phyloP scores from a whole-genome alignment of 106 monocot genomes.

The Acorus calamus region DNA sequence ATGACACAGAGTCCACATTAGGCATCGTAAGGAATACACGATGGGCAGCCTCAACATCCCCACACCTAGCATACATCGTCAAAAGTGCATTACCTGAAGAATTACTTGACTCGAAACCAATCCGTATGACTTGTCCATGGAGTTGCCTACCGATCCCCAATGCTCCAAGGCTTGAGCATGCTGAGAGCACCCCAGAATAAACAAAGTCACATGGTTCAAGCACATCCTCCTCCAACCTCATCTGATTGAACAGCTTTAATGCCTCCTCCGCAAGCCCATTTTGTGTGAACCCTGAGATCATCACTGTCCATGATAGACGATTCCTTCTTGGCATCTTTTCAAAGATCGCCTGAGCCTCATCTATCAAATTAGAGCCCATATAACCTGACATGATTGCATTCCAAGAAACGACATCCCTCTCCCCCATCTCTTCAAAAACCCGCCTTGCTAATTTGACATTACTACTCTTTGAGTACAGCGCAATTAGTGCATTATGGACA shows the following conservation, averaged over 20 bases:
- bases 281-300: constrained; percentile 70
- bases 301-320: constrained; percentile 73
- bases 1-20: constrained; percentile 61
- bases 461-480: constrained; percentile 55
- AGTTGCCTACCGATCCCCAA: constrained; percentile 56
- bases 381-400: constrained; percentile 83
- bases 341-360: constrained; percentile 47
- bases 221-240: constrained; percentile 53
- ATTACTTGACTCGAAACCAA: constrained; percentile 67
- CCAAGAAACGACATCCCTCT: constrained; percentile 83
- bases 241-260: constrained; percentile 47
- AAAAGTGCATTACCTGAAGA: constrained; percentile 58
- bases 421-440: constrained; percentile 47
- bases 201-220: constrained; percentile 67
- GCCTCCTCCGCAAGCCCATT: constrained; percentile 67
- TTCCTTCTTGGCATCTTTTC: constrained; percentile 47
- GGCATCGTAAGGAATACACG: constrained; percentile 65
- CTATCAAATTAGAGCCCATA: constrained; percentile 24
- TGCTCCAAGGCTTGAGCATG: constrained; percentile 68
- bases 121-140: constrained; percentile 50
- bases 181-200: constrained; percentile 53
- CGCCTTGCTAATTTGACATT: constrained; percentile 37
- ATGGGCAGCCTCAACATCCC: constrained; percentile 39
- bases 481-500: constrained; percentile 65
- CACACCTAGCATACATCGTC: constrained; percentile 76